These are phyloP conservation scores for Mortierella sp. DNA, from an alignment of 371 early-diverging fungal genomes.

Conservation along the genomic window DNA sequence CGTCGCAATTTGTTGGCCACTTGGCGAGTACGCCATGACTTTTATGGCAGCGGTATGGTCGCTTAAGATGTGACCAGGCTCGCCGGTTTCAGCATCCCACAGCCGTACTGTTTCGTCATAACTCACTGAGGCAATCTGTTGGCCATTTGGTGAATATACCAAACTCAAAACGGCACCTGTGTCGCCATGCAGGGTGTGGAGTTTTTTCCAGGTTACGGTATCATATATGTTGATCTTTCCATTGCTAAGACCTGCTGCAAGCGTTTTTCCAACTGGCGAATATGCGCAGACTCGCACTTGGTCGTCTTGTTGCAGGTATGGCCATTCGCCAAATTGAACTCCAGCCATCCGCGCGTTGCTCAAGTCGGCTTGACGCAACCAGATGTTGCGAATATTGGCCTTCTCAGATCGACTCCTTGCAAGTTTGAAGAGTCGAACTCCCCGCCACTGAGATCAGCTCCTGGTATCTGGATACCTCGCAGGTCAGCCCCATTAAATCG, in stretches of 20 bases:
- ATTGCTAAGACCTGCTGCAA: neutral
- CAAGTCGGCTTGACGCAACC: slow-evolving; percentile 5
- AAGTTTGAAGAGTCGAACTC: slow-evolving; percentile 3
- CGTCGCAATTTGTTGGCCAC: no score
- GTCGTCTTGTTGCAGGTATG: neutral
- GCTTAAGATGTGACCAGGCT: no score
- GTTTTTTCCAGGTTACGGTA: neutral
- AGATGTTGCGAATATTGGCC: neutral
- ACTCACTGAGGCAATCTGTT: no score
- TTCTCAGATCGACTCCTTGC: neutral
- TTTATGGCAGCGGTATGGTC: no score
- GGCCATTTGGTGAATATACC: no score
- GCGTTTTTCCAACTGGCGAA: neutral
- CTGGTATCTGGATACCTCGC: neutral
- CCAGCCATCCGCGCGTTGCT: neutral
- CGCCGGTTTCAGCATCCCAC: no score
- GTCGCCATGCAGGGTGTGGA: no score
- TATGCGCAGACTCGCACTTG: neutral
- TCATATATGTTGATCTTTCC: neutral
- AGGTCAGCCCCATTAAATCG: neutral
- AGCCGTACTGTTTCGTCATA: no score
- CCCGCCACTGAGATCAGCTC: neutral
- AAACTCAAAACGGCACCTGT: no score
- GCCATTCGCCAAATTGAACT: neutral
- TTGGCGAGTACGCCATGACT: no score